These are phyloP conservation scores for Yamadazyma atlantica DNA, from an alignment of 1,139 yeast species.

Conservation along the genomic window DNA sequence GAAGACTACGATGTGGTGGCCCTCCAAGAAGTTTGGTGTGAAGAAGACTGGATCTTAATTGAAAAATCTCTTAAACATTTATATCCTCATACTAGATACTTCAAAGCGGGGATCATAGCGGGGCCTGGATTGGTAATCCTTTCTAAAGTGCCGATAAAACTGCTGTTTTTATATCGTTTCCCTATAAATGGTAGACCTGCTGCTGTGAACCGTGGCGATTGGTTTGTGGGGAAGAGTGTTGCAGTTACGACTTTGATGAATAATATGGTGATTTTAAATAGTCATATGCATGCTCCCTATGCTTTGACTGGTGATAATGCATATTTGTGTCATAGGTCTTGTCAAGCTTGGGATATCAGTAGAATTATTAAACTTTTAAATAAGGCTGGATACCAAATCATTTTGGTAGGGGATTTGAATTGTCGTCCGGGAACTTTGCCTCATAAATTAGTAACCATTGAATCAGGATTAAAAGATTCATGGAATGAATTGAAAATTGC, in stretches of 20 bases:
- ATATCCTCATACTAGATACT: slow-evolving; percentile 69
- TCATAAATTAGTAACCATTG: slow-evolving; percentile 66
- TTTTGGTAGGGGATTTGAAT: slow-evolving; percentile 91
- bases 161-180: slow-evolving; percentile 76
- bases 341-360: slow-evolving; percentile 96
- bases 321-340: slow-evolving; percentile 84
- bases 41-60: slow-evolving; percentile 75
- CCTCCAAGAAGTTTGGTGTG: slow-evolving; percentile 90
- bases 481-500: slow-evolving; percentile 72
- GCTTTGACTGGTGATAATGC: slow-evolving; percentile 81
- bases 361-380: slow-evolving; percentile 61
- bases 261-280: slow-evolving; percentile 77
- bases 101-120: slow-evolving; percentile 78
- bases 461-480: slow-evolving; percentile 73
- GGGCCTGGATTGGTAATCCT: slow-evolving; percentile 93
- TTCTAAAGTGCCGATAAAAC: slow-evolving; percentile 79
- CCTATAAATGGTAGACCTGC: slow-evolving; percentile 94
- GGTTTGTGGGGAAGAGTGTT: slow-evolving; percentile 93
- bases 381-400: slow-evolving; percentile 77
- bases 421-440: slow-evolving; percentile 87
- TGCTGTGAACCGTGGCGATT: slow-evolving; percentile 93
- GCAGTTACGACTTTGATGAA: slow-evolving; percentile 67
- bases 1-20: slow-evolving; percentile 79
- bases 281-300: slow-evolving; percentile 98
- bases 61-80: slow-evolving; percentile 40